phyloP scores from a whole-genome alignment of 495 filamentous ascomycete genomes.

The Xylaria scruposa region DNA sequence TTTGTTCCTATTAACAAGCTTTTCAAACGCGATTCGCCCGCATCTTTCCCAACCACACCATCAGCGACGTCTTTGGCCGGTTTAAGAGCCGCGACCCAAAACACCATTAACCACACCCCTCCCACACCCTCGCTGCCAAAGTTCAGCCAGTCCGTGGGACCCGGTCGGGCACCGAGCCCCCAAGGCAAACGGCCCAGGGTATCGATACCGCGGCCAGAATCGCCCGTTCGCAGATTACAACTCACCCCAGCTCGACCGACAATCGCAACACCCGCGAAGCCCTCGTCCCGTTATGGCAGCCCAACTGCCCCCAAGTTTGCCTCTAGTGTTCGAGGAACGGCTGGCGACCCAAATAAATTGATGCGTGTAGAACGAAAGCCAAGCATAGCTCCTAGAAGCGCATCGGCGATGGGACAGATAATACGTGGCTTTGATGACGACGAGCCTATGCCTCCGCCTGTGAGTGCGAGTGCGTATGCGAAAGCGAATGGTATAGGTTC shows the following conservation, averaged over 20 bases:
- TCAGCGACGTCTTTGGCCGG: conserved; percentile 65
- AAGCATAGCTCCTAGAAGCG: conserved; percentile 60
- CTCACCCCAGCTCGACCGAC: conserved; percentile 64
- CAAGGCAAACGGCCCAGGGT: conserved; percentile 72
- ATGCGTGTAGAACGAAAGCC: conserved; percentile 54
- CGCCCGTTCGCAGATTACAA: conserved; percentile 69
- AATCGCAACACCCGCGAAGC: conserved; percentile 57
- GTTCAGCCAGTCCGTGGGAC: conserved; percentile 87
- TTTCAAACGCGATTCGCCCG: conserved; percentile 66
- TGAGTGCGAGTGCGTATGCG: conserved; percentile 48
- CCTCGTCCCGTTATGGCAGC: conserved; percentile 63
- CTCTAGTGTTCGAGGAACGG: conserved; percentile 65
- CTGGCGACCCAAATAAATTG: conserved; percentile 63
- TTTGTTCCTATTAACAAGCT: conserved; percentile 92
- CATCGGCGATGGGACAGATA: conserved; percentile 56
- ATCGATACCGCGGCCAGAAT: conserved; percentile 86
- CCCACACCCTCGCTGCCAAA: conserved; percentile 69
- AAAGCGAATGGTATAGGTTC: conserved; percentile 59
- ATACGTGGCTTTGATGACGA: conserved; percentile 55
- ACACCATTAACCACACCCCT: conserved; percentile 63
- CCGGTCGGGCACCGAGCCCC: conserved; percentile 73
- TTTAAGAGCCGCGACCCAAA: conserved; percentile 58
- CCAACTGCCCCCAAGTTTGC: conserved; percentile 71
- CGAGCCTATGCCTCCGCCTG: conserved; percentile 61
- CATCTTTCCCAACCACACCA: conserved; percentile 70